Percentiles rank a stretch among this genome's conserved stretches.
phyloP scores from a whole-genome alignment of 495 filamentous ascomycete species.

The Penicillium goetzii region DNA sequence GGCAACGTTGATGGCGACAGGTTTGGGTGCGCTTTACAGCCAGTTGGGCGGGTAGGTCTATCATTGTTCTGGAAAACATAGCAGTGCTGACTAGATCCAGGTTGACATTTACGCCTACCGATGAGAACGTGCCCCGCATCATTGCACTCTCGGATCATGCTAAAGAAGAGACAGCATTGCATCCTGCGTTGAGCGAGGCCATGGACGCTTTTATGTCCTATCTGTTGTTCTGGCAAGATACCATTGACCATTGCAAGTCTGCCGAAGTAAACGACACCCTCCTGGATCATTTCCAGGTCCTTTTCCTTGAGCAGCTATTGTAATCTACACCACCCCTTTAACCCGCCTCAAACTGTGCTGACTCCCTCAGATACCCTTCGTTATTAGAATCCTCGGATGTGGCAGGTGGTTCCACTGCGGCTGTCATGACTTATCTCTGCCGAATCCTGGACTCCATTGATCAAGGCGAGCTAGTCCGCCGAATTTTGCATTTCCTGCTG shows the following conservation, averaged over 20 bases:
- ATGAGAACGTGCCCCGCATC: conserved; percentile 75
- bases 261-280: conserved; percentile 88
- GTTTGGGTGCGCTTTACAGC: conserved; percentile 92
- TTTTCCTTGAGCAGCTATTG: conserved; percentile 94
- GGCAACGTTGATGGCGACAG: conserved; percentile 95
- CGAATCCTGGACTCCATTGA: conserved; percentile 89
- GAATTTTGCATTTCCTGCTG: conserved; percentile 91
- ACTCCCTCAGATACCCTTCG: conserved; percentile 77
- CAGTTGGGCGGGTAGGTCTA: conserved; percentile 76
- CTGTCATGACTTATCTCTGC: conserved; percentile 90
- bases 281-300: conserved; percentile 94
- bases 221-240: conserved; percentile 96
- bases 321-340: conserved; percentile 44
- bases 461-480: conserved; percentile 87
- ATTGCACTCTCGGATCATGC: conserved; percentile 83
- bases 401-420: conserved; percentile 94
- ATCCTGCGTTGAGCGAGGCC: conserved; percentile 68
- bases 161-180: conserved; percentile 41
- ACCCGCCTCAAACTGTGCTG: background rate
- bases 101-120: conserved; percentile 43
- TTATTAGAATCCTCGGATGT: conserved; percentile 94
- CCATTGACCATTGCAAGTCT: conserved; percentile 91
- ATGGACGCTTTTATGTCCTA: conserved; percentile 94
- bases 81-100: conserved; percentile 29
- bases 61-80: background rate